These are phyloP conservation scores for Lineolata rhizophorae DNA, from an alignment of 495 filamentous ascomycete species.

Conservation along the genomic window DNA sequence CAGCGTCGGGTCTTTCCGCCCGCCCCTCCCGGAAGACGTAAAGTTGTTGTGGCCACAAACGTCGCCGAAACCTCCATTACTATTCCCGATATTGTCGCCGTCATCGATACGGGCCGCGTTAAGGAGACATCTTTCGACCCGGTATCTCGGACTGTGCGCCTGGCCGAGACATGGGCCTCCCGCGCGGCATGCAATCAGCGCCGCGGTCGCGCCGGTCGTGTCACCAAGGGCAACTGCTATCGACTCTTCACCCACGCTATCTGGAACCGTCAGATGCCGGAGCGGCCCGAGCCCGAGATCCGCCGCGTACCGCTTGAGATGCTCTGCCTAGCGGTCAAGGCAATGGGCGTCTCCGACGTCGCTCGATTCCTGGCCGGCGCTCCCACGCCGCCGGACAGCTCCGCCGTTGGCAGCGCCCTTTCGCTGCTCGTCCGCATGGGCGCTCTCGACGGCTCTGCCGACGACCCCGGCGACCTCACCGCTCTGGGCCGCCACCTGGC, in stretches of 20 bases:
- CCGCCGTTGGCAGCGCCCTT: slow-evolving; percentile 71
- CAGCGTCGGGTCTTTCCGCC: slow-evolving; percentile 68
- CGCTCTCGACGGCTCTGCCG: slow-evolving; percentile 62
- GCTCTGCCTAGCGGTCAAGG: slow-evolving; percentile 76
- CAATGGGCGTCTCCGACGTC: slow-evolving; percentile 77
- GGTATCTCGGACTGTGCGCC: slow-evolving; percentile 78
- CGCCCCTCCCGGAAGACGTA: slow-evolving; percentile 58
- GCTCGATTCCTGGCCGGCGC: slow-evolving; percentile 62
- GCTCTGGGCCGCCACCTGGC: slow-evolving; percentile 77
- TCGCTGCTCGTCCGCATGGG: slow-evolving; percentile 62
- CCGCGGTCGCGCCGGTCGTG: slow-evolving; percentile 84
- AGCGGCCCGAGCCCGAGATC: slow-evolving; percentile 83
- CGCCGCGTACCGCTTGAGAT: slow-evolving; percentile 83
- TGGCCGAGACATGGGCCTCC: slow-evolving; percentile 90
- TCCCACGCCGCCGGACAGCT: slow-evolving; percentile 63
- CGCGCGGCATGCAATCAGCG: slow-evolving; percentile 88
- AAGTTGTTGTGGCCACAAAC: slow-evolving; percentile 86
- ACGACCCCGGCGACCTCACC: slow-evolving; percentile 44
- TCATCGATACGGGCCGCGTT: slow-evolving; percentile 85
- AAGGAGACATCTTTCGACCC: slow-evolving; percentile 94
- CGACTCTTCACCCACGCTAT: slow-evolving; percentile 79
- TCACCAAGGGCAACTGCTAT: slow-evolving; percentile 77
- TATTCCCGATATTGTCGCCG: slow-evolving; percentile 89
- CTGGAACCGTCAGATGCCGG: slow-evolving; percentile 60
- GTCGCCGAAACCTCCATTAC: slow-evolving; percentile 97